Base-by-base conservation (phyloP, 75 land plant species). In the Cupressus sempervirens region DNA sequence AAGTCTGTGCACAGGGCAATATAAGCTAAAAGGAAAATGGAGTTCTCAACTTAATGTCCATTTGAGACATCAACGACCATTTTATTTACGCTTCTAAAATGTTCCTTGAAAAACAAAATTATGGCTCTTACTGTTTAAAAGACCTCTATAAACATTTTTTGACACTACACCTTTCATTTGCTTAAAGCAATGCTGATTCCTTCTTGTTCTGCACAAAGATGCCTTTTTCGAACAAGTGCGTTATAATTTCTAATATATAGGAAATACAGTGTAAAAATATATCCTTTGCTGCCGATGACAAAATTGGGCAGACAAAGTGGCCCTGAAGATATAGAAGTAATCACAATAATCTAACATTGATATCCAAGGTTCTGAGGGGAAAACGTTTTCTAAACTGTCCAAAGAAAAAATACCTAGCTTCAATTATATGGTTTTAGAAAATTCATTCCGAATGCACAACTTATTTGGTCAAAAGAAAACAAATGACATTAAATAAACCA, bases 141-240 rank as follows among this genome's bases (percentile, higher is more conserved):
- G 3, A 32, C 30, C 13, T 72, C 3, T 23, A 72, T 32, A 72
- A 32, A 30, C 74, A 72, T 72, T 72, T 23, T 72, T 3, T 2
- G 14, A 72, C 13, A 7, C 13, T 72, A 30, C 10, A 11, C 35
- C 74, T 72, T 32, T 72, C 35, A 30, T 72, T 62, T 32, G 74
- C 74, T 29, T 30, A 68, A 30, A 68, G 73, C 32, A 68, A n/a
- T 68, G 73, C 73, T 72, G 32, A 72, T 72, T 72, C 74, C 74
- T 32, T 14, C 74, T 72, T 72, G 74, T 36, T 32, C 12, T 26
- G 74, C 35, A 13, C 12, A 13, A 15, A 32, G 35, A 32, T 62
- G 67, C 67, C 7, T 58, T 18, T 58, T 58, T 23, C 5, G 26
- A 58, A 58, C 6, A 7, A 20, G 23, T 20, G 26, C 65, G 26